Percentiles rank a stretch among this genome's conserved stretches.
These are phyloP conservation scores for Fusarium azukiicola DNA, from an alignment of 2,329 filamentous ascomycete genomes.

Conservation along the genomic window DNA sequence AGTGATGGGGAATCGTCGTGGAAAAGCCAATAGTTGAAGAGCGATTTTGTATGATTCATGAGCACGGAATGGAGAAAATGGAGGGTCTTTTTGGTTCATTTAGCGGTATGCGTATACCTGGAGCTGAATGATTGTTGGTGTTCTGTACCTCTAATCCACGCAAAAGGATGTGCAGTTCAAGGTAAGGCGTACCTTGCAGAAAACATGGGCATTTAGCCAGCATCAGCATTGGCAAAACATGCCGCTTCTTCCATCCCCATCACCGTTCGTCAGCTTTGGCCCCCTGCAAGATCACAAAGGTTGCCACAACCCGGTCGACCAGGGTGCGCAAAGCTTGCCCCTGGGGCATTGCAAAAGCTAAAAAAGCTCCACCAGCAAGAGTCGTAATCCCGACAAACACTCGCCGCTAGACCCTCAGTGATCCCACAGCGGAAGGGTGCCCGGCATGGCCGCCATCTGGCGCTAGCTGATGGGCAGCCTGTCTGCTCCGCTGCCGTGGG, in stretches of 20 bases:
- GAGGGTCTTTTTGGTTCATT: neutral
- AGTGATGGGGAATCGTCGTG: conserved; percentile 24
- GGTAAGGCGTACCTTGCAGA: conserved; percentile 2
- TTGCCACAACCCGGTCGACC: neutral
- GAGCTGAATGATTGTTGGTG: too few species aligned
- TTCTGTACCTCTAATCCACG: too few species aligned
- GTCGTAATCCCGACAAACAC: conserved; percentile 2
- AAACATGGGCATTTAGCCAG: neutral
- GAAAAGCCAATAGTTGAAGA: conserved; percentile 19
- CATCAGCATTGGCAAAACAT: neutral
- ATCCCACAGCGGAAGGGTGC: conserved; percentile 8
- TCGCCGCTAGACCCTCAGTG: conserved; percentile 11
- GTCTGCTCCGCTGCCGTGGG: neutral
- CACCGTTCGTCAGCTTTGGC: neutral
- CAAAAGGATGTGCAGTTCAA: neutral
- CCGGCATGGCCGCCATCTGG: neutral
- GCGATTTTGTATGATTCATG: conserved; percentile 6
- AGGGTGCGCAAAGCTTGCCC: neutral
- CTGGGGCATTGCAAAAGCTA: neutral
- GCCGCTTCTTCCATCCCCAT: neutral
- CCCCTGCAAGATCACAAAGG: neutral
- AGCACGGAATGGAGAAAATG: neutral
- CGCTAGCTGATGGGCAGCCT: neutral
- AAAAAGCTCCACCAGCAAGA: conserved; percentile 1
- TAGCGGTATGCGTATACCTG: too few species aligned